These are phyloP conservation scores for Nissolia schottii DNA, from an alignment of 306 rosid species.

Conservation along the genomic window DNA sequence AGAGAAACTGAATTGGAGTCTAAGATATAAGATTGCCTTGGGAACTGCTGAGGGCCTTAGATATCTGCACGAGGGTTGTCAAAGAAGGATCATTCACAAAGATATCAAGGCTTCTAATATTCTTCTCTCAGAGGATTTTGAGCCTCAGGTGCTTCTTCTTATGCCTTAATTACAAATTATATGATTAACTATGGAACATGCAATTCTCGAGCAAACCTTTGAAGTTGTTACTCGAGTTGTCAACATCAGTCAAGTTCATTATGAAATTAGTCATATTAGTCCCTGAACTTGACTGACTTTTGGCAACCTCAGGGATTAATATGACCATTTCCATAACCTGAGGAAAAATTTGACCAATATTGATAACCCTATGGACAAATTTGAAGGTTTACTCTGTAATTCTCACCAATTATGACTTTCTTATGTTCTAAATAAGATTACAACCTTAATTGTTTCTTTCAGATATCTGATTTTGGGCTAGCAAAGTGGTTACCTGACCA, in stretches of 20 bases:
- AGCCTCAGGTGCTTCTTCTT: slow-evolving; percentile 65
- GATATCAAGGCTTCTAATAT: slow-evolving; percentile 97
- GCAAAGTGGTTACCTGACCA: slow-evolving; percentile 97
- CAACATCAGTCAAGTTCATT: too few species aligned
- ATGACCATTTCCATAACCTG: too few species aligned
- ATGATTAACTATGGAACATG: background rate
- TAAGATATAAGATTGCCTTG: slow-evolving; percentile 63
- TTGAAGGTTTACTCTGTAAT: too few species aligned
- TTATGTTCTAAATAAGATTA: slow-evolving; percentile 1
- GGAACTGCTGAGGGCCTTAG: slow-evolving; percentile 91
- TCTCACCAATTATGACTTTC: background rate
- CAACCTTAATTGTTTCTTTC: slow-evolving; percentile 18
- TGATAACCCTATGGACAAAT: too few species aligned
- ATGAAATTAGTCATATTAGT: too few species aligned
- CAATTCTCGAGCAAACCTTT: too few species aligned
- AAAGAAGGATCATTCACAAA: slow-evolving; percentile 94
- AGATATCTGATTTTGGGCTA: slow-evolving; percentile 97
- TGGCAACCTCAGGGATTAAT: too few species aligned
- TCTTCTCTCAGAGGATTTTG: slow-evolving; percentile 81
- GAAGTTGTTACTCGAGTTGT: too few species aligned
- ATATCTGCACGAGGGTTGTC: slow-evolving; percentile 91
- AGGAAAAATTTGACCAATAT: too few species aligned
- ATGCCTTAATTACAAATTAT: background rate
- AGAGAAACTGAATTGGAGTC: slow-evolving; percentile 74
- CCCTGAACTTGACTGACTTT: too few species aligned